Conservation (phyloP, 768 basidiomycete species). For the Leucosporidium yakuticum region DNA sequence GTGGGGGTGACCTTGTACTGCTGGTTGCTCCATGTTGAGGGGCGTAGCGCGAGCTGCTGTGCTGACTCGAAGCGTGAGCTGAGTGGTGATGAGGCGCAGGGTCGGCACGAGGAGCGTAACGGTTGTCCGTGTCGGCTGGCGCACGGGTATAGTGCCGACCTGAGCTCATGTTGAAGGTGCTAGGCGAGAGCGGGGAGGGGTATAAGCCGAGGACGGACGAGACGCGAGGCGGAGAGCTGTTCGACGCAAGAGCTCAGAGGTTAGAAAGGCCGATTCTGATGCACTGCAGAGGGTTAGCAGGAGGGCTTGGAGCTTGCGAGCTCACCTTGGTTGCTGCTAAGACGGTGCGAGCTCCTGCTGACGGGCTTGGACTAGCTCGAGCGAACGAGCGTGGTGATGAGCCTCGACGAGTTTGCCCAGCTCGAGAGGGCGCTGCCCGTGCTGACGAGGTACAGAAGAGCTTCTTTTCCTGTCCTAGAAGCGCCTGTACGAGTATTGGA, state of each 20-base stretch:
- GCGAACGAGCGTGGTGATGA: background rate
- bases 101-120: background rate
- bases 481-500: background rate
- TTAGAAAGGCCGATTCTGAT: no score
- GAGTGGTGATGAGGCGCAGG: background rate
- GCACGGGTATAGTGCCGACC: no score
- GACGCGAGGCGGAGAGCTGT: no score
- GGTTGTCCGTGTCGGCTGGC: background rate
- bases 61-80: background rate
- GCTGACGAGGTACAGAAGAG: background rate
- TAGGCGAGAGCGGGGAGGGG: no score
- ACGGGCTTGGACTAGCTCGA: background rate
- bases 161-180: no score
- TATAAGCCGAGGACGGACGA: no score
- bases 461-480: background rate
- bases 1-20: background rate
- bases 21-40: background rate
- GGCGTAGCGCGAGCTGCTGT: background rate
- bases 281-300: background rate
- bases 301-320: background rate
- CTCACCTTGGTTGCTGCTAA: background rate
- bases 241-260: no score
- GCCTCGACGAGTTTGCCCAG: background rate
- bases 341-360: background rate
- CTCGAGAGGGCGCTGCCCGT: background rate